Evolutionary conservation across 2,329 filamentous ascomycete species (phyloP), one percentile per base, ranked within the genome.

Genomic region (Botrytis hyacinthi): DNA sequence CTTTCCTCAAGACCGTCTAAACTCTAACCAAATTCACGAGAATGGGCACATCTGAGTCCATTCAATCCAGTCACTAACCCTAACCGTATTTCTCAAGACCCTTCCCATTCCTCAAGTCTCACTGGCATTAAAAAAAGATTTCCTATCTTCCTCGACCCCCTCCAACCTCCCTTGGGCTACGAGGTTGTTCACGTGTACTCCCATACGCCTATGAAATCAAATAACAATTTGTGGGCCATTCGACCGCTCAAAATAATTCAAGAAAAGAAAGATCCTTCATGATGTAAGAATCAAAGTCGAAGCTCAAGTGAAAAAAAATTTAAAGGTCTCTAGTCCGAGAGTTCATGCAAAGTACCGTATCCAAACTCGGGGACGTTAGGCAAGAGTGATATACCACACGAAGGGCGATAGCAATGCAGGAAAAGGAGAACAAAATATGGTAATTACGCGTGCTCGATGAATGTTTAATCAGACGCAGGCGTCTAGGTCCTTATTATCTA

Each of bases 141-240:
- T 51, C 66, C 40, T 16, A 32, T 57, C 35, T 68, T 42, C 26
- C n/a, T 57, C 66, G 2, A n/a, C 48, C 35, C 40, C 66, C 54
- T 40, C 26, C 66, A 51, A 42, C 48, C 40, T 37, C 26, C 35
- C 48, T 42, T 48, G 35, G 57, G 48, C 54, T 57, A 57, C 48
- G 29, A 48, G 66, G n/a, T 57, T 42, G n/a, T 68, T 40, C 66
- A 44, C 42, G 16, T 57, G 48, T 68, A 57, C 66, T 68, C 66
- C 66, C 35, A 68, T 68, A 57, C 66, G 66, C 66, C 66, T 42
- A n/a, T 57, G 18, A 54, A 68, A 68, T 68, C 66, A 57, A 42
- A 57, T 68, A 68, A 57, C 66, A 68, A 68, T 68, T 68, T 68
- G 18, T 68, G 18, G 37, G 48, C 32, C 48, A 40, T 44, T 42